Conservation (phyloP, 2,329 filamentous ascomycete genomes). For the Elsinoe australis region DNA sequence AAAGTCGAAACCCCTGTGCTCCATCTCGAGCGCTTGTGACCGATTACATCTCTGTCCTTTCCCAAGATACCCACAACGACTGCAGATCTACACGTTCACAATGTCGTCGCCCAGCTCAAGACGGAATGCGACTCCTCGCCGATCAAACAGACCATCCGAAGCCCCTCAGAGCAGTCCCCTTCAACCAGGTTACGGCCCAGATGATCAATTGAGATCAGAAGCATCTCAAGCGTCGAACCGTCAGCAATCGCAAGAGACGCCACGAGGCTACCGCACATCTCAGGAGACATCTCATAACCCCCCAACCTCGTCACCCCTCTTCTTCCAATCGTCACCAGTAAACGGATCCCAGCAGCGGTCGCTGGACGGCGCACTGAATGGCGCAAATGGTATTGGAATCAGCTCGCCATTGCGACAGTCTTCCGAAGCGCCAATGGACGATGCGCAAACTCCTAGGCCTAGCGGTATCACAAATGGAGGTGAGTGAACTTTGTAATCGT, state of each 20-base stretch:
- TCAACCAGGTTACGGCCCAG: slow-evolving; percentile 29
- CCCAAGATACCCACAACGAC: slow-evolving; percentile 16
- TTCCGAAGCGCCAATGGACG: slow-evolving; percentile 42
- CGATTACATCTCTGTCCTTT: slow-evolving; percentile 4
- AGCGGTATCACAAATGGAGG: slow-evolving; percentile 55
- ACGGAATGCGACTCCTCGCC: slow-evolving; percentile 49
- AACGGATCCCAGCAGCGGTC: slow-evolving; percentile 1
- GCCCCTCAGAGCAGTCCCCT: slow-evolving; percentile 45
- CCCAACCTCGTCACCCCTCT: slow-evolving; percentile 66
- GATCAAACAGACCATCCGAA: slow-evolving; percentile 48
- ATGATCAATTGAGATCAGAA: slow-evolving; percentile 38
- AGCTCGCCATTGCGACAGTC: slow-evolving; percentile 43
- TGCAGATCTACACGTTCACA: slow-evolving; percentile 22
- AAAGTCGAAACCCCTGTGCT: slow-evolving; percentile 12
- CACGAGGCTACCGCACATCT: slow-evolving; percentile 38
- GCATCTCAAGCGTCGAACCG: slow-evolving; percentile 32
- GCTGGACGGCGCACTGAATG: slow-evolving; percentile 34
- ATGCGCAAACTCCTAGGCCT: slow-evolving; percentile 64
- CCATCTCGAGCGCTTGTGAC: neutral
- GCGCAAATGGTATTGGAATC: slow-evolving; percentile 38
- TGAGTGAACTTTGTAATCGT: slow-evolving; percentile 34
- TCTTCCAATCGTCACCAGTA: slow-evolving; percentile 58
- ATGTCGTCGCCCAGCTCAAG: slow-evolving; percentile 58
- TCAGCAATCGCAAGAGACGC: slow-evolving; percentile 38
- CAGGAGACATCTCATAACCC: slow-evolving; percentile 36